A percentile compares a stretch with the other conserved stretches of the same genome.
Conservation (phyloP, 495 filamentous ascomycete species). For the Pseudevernia furfuracea region DNA sequence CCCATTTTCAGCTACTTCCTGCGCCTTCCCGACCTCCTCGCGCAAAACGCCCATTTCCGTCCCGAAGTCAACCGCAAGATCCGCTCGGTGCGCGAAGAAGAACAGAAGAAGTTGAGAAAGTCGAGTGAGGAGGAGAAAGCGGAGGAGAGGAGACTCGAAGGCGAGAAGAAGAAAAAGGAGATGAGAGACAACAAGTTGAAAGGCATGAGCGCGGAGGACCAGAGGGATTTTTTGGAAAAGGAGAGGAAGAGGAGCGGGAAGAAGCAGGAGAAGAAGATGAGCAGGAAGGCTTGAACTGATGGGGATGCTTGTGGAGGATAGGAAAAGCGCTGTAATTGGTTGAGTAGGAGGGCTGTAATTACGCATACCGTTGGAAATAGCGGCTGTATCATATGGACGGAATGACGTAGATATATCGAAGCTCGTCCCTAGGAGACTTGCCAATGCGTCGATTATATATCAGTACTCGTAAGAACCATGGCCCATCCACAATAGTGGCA, state of each 20-base stretch:
- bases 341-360: background rate
- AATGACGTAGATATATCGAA: background rate
- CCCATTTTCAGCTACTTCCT: slow-evolving; percentile 79
- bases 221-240: slow-evolving; percentile 89
- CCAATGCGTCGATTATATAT: background rate
- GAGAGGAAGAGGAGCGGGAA: slow-evolving; percentile 77
- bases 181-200: slow-evolving; percentile 81
- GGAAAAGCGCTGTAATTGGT: background rate
- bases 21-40: slow-evolving; percentile 74
- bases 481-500: background rate
- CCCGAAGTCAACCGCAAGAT: slow-evolving; percentile 83
- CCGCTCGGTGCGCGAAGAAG: slow-evolving; percentile 69
- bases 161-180: slow-evolving; percentile 83
- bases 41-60: slow-evolving; percentile 70
- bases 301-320: background rate
- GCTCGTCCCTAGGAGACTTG: background rate
- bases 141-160: slow-evolving; percentile 71
- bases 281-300: slow-evolving; percentile 35
- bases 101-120: slow-evolving; percentile 70
- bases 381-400: slow-evolving; percentile 2
- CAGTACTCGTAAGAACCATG: background rate
- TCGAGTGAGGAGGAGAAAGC: slow-evolving; percentile 86
- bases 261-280: slow-evolving; percentile 64
- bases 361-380: background rate
- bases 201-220: slow-evolving; percentile 81